These are phyloP conservation scores for Elasticomyces elasticus DNA, from an alignment of 495 filamentous ascomycete species.

Conservation along the genomic window DNA sequence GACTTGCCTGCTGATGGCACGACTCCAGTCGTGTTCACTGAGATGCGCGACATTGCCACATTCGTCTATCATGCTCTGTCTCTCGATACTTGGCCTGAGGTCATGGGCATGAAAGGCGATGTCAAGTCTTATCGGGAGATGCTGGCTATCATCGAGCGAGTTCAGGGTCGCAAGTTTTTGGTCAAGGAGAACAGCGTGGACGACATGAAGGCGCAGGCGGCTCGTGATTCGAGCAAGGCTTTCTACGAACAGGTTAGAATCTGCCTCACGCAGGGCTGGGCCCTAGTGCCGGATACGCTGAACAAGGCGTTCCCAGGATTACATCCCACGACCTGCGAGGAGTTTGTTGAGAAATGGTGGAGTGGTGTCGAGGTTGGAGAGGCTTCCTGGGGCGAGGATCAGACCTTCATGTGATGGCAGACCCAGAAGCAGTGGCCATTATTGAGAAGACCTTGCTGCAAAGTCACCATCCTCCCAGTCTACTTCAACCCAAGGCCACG, in stretches of 20 bases:
- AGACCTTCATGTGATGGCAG: not conserved
- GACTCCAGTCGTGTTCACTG: slow-evolving; percentile 11
- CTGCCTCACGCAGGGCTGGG: slow-evolving; percentile 7
- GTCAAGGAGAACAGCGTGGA: slow-evolving; percentile 8
- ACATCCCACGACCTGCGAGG: slow-evolving; percentile 11
- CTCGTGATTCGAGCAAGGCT: slow-evolving; percentile 10
- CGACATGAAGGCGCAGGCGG: slow-evolving; percentile 6
- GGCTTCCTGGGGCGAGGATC: slow-evolving; percentile 10
- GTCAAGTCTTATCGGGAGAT: slow-evolving; percentile 15
- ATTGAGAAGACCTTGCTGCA: too few species aligned
- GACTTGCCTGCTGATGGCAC: slow-evolving; percentile 19
- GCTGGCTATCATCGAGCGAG: slow-evolving; percentile 18
- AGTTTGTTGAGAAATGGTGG: slow-evolving; percentile 23
- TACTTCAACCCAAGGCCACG: too few species aligned
- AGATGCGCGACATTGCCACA: slow-evolving; percentile 19
- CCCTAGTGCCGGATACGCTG: slow-evolving; percentile 9
- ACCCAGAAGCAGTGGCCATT: too few species aligned
- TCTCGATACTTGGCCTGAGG: slow-evolving; percentile 16
- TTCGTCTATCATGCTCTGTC: slow-evolving; percentile 21
- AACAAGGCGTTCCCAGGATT: slow-evolving; percentile 15
- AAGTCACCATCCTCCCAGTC: too few species aligned
- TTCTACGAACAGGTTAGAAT: slow-evolving; percentile 23
- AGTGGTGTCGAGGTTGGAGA: slow-evolving; percentile 11
- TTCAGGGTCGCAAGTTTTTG: slow-evolving; percentile 18
- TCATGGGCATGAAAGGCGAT: slow-evolving; percentile 18